Percentiles rank a stretch among this genome's conserved stretches.
These are phyloP conservation scores for Pleurotus tuoliensis DNA, from an alignment of 768 basidiomycete species.

Conservation along the genomic window DNA sequence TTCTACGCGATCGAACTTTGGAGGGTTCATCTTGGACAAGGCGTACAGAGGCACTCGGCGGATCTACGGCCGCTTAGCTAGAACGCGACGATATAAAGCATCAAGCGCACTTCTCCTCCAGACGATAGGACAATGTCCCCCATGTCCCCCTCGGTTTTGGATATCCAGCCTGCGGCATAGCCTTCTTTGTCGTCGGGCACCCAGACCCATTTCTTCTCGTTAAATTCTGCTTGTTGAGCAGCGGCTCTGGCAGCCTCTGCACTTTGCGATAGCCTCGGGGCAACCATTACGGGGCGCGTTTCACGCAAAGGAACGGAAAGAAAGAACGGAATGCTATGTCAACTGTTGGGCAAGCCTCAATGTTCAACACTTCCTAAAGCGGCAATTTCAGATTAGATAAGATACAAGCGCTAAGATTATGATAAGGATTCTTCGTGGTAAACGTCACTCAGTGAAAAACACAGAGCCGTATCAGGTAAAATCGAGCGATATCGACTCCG, in stretches of 20 bases:
- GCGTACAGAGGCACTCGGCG: slow-evolving; percentile 73
- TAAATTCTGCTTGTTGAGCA: slow-evolving; percentile 92
- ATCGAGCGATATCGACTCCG: no score
- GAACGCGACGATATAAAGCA: slow-evolving; percentile 17
- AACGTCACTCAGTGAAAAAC: no score
- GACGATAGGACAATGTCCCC: slow-evolving; percentile 84
- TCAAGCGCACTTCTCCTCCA: slow-evolving; percentile 68
- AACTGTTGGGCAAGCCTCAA: neutral
- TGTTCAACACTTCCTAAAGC: slow-evolving; percentile 5
- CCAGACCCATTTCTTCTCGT: slow-evolving; percentile 99
- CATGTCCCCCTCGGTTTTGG: slow-evolving; percentile 77
- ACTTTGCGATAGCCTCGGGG: slow-evolving; percentile 44
- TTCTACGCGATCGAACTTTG: slow-evolving; percentile 95
- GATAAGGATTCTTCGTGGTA: no score
- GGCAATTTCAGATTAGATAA: slow-evolving; percentile 3
- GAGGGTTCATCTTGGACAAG: slow-evolving; percentile 95
- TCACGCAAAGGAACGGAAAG: neutral
- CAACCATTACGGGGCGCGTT: slow-evolving; percentile 36
- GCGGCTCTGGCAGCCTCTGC: slow-evolving; percentile 79
- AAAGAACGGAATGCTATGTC: neutral
- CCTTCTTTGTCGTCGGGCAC: slow-evolving; percentile 90
- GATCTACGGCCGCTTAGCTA: slow-evolving; percentile 33
- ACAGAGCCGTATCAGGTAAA: no score
- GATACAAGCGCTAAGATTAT: neutral
- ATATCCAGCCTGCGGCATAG: slow-evolving; percentile 92